A percentile compares a stretch with the other conserved stretches of the same genome.
phyloP scores from a whole-genome alignment of 2,329 filamentous ascomycete genomes.

The Exutisphaerella laricina region DNA sequence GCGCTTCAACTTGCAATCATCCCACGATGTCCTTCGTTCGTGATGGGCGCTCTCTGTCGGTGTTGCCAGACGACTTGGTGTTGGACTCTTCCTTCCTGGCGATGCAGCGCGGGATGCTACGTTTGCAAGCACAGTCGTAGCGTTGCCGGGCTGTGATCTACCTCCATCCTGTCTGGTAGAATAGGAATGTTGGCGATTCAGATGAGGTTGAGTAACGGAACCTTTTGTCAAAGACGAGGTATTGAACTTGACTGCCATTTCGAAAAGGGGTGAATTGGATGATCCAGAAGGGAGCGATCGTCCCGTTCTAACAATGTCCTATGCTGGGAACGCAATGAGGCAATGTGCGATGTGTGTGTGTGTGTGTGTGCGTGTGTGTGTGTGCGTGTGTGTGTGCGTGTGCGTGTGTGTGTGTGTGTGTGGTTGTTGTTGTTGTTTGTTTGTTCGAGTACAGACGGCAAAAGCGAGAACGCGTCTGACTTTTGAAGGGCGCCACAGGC shows the following conservation, averaged over 20 bases:
- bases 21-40: slow-evolving; percentile 28
- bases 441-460: too few relatives aligned
- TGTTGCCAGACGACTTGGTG: slow-evolving; percentile 18
- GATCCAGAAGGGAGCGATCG: background rate
- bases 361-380: too few relatives aligned
- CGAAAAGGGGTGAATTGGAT: background rate
- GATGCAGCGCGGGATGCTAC: slow-evolving; percentile 23
- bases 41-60: slow-evolving; percentile 15
- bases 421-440: too few relatives aligned
- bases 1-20: slow-evolving; percentile 29
- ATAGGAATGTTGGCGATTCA: slow-evolving; percentile 30
- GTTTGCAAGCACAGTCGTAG: slow-evolving; percentile 21
- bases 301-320: background rate
- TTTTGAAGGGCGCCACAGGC: background rate
- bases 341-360: background rate
- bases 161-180: slow-evolving; percentile 18
- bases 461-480: too few relatives aligned
- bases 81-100: slow-evolving; percentile 19
- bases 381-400: too few relatives aligned
- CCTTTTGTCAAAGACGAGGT: slow-evolving; percentile 25
- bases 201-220: slow-evolving; percentile 25
- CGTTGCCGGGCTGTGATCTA: slow-evolving; percentile 15
- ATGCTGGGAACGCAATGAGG: background rate
- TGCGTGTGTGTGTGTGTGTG: too few relatives aligned
- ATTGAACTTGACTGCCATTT: slow-evolving; percentile 22